A percentile compares a stretch with the other conserved stretches of the same genome.
Evolutionary conservation across 306 rosid species (phyloP).

Genomic region (peach (Prunus persica)): DNA sequence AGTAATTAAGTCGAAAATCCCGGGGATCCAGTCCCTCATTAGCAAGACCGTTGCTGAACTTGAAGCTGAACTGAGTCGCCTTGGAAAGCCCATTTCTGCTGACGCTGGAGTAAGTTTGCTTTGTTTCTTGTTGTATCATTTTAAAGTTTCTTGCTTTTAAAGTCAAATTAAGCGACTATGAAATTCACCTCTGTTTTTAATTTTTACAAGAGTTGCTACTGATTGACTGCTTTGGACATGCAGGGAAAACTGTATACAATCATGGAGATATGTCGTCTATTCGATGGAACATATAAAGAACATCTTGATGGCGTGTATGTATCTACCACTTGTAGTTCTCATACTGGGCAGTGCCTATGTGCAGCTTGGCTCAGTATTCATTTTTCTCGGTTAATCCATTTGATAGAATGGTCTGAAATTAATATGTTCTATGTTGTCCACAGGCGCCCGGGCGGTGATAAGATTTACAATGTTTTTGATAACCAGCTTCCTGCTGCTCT

Average conservation of each 20-base stretch:
- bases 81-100: conserved; percentile 83
- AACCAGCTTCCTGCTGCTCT: conserved; percentile 97
- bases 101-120: conserved; percentile 83
- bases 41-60: conserved; percentile 77
- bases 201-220: conserved; percentile 13
- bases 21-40: conserved; percentile 88
- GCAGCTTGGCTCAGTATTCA: conserved; percentile 10
- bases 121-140: background rate
- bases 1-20: conserved; percentile 95
- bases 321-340: conserved; percentile 8
- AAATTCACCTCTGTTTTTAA: background rate
- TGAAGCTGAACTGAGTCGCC: conserved; percentile 86
- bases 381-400: conserved; percentile 6
- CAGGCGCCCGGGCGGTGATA: conserved; percentile 98
- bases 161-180: background rate
- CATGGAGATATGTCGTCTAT: conserved; percentile 88
- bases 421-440: conserved; percentile 23
- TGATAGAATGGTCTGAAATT: conserved; percentile 1
- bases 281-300: conserved; percentile 85
- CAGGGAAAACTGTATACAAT: conserved; percentile 91
- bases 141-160: background rate
- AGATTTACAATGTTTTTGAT: conserved; percentile 80
- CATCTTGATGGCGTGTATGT: conserved; percentile 97
- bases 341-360: conserved; percentile 7
- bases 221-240: conserved; percentile 25